Evolutionary conservation across 768 basidiomycete species (phyloP), one percentile per base, ranked within the genome.

Genomic region (Mrakia frigida): DNA sequence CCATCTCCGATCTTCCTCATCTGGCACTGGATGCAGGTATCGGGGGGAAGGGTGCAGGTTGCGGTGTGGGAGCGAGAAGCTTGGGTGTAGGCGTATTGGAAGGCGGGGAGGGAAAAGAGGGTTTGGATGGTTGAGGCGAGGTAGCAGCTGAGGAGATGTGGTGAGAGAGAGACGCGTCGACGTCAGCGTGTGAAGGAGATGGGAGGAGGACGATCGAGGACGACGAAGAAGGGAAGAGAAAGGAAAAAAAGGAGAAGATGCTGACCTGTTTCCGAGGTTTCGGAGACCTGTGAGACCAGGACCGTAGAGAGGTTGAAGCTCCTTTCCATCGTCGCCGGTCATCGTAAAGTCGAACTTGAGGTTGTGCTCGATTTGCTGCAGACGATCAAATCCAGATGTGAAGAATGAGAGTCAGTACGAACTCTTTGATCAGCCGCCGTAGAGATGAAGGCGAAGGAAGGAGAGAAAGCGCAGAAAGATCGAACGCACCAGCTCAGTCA

Each of bases 281-380:
- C 89, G 85, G 0, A 98, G 85, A 2, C 97, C 97, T 0, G 96
- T 98, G 39, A 95, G 82, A 0, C 93, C 92, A 4, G 91, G 88
- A 0, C 97, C 97, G 81, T 91, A 94, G 16, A 98, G 85, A 0
- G 94, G 94, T 79, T 92, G 88, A 9, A 98, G 86, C 1, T 93
- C 91, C 41, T 91, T 90, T 2, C 95, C 96, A 72, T 92, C 90
- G 76, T 94, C 92, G 28, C 87, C 88, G 0, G 91, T 92, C 76
- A 99, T 87, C 0, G 92, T 93, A 83, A 98, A 98, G 82, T 98
- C 95, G 82, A 93, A 98, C 65, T 88, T 89, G 46, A 98, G 85
- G 81, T 99, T 99, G 79, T 98, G 94, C 82, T 98, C 95, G 80
- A 98, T 91, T 91, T 98, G 93, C 93, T 90, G 69, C 6, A 68